These are phyloP conservation scores for Tympanopsis confertula DNA, from an alignment of 2,329 filamentous ascomycete species.

Conservation along the genomic window DNA sequence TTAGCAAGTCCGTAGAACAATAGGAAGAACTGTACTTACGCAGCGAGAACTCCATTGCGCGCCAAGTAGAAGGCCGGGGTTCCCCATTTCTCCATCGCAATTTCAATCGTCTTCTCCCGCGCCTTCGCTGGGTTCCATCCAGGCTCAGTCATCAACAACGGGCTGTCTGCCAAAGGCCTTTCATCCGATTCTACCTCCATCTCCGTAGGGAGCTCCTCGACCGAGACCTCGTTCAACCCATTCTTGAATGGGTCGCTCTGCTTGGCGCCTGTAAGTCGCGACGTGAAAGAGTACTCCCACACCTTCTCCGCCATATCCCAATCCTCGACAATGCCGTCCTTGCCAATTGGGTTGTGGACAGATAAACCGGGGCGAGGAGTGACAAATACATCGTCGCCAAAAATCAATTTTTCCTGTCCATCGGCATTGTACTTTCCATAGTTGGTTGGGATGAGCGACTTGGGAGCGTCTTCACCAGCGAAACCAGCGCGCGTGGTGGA, in stretches of 20 bases:
- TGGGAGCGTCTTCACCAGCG: conserved; percentile 59
- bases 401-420: conserved; percentile 35
- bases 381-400: conserved; percentile 57
- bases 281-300: conserved; percentile 59
- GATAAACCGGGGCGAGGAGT: conserved; percentile 44
- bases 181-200: background rate
- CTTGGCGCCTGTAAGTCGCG: conserved; percentile 40
- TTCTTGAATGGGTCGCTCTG: background rate
- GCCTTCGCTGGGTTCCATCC: conserved; percentile 55
- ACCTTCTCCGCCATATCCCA: conserved; percentile 57
- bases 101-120: conserved; percentile 56
- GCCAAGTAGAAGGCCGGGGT: conserved; percentile 57
- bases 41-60: conserved; percentile 50
- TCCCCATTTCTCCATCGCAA: conserved; percentile 63
- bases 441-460: conserved; percentile 53
- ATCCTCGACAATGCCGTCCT: conserved; percentile 44
- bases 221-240: background rate
- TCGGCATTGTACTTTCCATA: conserved; percentile 36
- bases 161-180: conserved; percentile 42
- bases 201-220: background rate
- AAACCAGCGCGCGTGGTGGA: conserved; percentile 55
- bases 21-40: conserved; percentile 24
- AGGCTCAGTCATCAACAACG: conserved; percentile 56
- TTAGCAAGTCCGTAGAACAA: background rate
- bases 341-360: conserved; percentile 49